Conservation (phyloP, 768 basidiomycete species). For the Tricholomella constricta region DNA sequence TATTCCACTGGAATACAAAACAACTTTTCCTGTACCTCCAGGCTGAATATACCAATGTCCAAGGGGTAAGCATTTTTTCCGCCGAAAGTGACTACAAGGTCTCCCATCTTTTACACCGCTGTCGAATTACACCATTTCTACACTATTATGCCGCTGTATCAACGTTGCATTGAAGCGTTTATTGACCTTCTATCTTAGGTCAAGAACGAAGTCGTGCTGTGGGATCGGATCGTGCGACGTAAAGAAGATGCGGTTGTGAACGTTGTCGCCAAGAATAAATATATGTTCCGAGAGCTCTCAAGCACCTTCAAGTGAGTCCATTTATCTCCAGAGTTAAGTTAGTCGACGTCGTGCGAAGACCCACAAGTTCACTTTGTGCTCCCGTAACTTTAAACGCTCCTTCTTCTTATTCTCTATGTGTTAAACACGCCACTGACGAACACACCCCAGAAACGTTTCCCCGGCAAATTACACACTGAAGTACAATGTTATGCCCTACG, state of each 20-base stretch:
- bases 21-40: conserved; percentile 87
- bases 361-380: not conserved
- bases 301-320: conserved; percentile 70
- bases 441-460: conserved; percentile 52
- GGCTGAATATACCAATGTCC: conserved; percentile 75
- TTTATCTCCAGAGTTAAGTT: conserved; percentile 1
- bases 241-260: conserved; percentile 73
- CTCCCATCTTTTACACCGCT: not conserved
- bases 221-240: conserved; percentile 89
- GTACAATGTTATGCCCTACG: conserved; percentile 91
- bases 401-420: not conserved
- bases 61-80: conserved; percentile 57
- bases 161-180: not conserved
- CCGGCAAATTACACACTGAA: conserved; percentile 74
- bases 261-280: conserved; percentile 76
- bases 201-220: conserved; percentile 80
- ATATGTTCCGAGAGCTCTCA: conserved; percentile 76
- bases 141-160: not conserved
- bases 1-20: conserved; percentile 98
- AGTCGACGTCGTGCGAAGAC: not conserved
- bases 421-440: conserved; percentile 2
- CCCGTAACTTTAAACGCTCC: not conserved
- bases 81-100: not conserved
- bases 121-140: not conserved
- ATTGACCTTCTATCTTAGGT: conserved; percentile 38